These are phyloP conservation scores for Oidiodendron maius DNA, from an alignment of 495 filamentous ascomycete species.

Conservation along the genomic window DNA sequence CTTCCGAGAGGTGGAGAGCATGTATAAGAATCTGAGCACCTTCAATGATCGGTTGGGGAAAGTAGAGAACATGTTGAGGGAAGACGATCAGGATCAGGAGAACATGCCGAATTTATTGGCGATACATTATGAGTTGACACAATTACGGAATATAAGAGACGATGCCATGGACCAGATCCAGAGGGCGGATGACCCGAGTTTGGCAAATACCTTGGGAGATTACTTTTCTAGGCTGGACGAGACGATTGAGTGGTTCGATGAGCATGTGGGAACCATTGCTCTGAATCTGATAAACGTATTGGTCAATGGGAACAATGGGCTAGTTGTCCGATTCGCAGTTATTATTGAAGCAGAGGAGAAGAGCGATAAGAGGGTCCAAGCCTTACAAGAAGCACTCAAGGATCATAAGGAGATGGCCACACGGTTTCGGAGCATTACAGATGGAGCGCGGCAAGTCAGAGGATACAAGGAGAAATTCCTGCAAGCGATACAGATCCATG, in stretches of 20 bases:
- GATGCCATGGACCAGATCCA: constrained; percentile 93
- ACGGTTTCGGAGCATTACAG: constrained; percentile 89
- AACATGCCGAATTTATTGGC: constrained; percentile 88
- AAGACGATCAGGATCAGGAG: constrained; percentile 79
- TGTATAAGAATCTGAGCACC: constrained; percentile 81
- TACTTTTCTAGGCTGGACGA: constrained; percentile 86
- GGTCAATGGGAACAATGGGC: constrained; percentile 72
- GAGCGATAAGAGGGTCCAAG: constrained; percentile 83
- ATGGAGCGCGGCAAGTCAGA: constrained; percentile 82
- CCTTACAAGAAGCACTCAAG: constrained; percentile 86
- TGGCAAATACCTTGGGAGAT: constrained; percentile 75
- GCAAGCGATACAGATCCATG: constrained; percentile 66
- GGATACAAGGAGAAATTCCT: constrained; percentile 97
- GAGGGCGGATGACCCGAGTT: constrained; percentile 62
- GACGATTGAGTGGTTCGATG: constrained; percentile 89
- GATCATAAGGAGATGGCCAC: constrained; percentile 91
- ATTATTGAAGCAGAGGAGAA: constrained; percentile 95
- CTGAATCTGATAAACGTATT: constrained; percentile 86
- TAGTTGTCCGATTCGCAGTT: constrained; percentile 86
- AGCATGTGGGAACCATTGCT: constrained; percentile 81
- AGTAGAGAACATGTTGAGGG: constrained; percentile 66
- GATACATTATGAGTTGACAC: constrained; percentile 85
- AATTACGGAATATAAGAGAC: constrained; percentile 87
- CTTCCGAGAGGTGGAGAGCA: constrained; percentile 84
- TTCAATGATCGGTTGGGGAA: constrained; percentile 71